phyloP scores from a whole-genome alignment of 1,139 yeast genomes.

The Geotrichum citri-aurantii region DNA sequence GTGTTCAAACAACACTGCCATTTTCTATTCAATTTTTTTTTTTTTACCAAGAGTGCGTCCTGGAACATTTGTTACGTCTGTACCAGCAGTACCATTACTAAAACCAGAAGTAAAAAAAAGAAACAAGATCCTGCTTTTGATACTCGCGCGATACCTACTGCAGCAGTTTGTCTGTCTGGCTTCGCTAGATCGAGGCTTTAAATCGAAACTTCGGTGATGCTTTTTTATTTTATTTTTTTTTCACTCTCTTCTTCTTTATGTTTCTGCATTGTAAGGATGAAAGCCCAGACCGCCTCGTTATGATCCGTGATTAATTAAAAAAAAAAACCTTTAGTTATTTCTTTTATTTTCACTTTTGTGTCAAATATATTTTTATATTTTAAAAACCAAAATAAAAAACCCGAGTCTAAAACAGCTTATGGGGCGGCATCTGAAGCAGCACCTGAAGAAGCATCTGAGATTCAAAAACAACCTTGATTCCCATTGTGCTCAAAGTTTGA shows the following conservation, averaged over 20 bases:
- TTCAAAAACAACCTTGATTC: background rate
- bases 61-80: background rate
- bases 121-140: background rate
- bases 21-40: background rate
- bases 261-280: background rate
- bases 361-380: too few species aligned
- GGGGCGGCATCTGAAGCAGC: background rate
- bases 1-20: background rate
- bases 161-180: background rate
- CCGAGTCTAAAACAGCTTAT: background rate
- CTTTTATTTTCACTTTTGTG: too few species aligned
- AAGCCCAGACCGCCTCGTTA: background rate
- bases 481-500: background rate
- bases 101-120: background rate
- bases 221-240: background rate
- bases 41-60: background rate
- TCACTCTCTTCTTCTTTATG: background rate
- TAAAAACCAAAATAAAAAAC: too few species aligned
- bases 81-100: background rate
- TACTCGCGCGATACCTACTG: background rate
- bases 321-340: too few species aligned
- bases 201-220: background rate
- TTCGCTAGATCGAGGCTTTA: background rate
- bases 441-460: background rate
- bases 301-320: background rate